Evolutionary conservation across 257 asterid species (phyloP), one percentile per base, ranked within the genome.

Genomic region (Solanum medicagineum): DNA sequence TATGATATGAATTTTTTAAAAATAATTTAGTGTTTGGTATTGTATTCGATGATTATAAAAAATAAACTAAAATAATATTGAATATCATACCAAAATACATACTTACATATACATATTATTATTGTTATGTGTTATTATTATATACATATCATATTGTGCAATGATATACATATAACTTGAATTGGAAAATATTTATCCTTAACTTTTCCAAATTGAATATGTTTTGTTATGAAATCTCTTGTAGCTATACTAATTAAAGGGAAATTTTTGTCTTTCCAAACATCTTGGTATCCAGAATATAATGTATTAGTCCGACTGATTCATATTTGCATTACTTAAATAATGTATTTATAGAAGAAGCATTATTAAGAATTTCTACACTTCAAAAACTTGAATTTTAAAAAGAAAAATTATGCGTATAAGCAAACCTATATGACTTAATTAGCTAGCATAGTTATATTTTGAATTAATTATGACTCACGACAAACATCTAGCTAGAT

Each of bases 301-400:
- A 53, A 53, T 55, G 22, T 17, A 17, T 9, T 55, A 26, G 2
- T 15, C 6, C 6, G 11, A 65, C 8, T 65, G 26, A 26, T 65
- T 65, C 0, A 65, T 65, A 65, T 65, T 65, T 7, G 40, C 16
- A 5, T 7, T 11, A 16, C 1, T 6, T 66, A 66, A 16, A n/a
- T n/a, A 26, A 29, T 4, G 15, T 66, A 57, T 66, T 66, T 29
- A 29, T 66, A 29, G 4, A 20, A 20, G 9, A 66, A 14, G 47
- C 45, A 29, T 16, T 66, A 29, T 47, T 6, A 65, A n/a, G 7
- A 3, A 29, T 68, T 32, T 15, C 0, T 4, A 32, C 13, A 8
- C 0, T 68, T 7, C 0, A 68, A 32, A 32, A 4, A 3, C 5
- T 68, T 1, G 0, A 68, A 32, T 45, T 40, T 19, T 66, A 1